Conservation (phyloP, 139 green algal genomes). For the Picocystis salinarum region DNA sequence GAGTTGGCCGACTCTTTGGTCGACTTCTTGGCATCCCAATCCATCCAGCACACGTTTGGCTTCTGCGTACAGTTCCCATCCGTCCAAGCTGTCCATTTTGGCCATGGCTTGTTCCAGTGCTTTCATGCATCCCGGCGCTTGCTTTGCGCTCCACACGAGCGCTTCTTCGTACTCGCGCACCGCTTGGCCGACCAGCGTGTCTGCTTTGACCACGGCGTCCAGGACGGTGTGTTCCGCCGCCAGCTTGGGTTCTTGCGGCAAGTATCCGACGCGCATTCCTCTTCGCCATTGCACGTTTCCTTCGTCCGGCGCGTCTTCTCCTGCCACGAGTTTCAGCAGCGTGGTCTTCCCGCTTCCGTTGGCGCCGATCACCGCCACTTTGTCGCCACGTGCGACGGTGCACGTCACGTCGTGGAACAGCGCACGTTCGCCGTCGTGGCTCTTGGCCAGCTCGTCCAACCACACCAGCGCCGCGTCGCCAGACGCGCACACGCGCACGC, state of each 20-base stretch:
- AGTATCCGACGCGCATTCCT: conserved; percentile 22
- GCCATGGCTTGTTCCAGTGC: conserved; percentile 38
- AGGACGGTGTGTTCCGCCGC: conserved; percentile 3
- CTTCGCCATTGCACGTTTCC: conserved; percentile 11
- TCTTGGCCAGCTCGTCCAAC: conserved; percentile 35
- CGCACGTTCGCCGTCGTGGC: conserved; percentile 35
- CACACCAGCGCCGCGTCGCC: conserved; percentile 20
- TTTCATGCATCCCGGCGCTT: conserved; percentile 1
- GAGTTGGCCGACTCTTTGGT: conserved; percentile 25
- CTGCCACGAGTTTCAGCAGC: conserved; percentile 37
- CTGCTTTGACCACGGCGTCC: conserved; percentile 11
- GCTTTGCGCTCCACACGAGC: neutral
- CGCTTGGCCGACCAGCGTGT: conserved; percentile 6
- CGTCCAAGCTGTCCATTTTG: conserved; percentile 34
- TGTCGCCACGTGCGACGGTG: conserved; percentile 36
- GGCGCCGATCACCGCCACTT: conserved; percentile 35
- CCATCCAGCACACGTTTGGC: conserved; percentile 26
- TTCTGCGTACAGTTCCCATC: conserved; percentile 30
- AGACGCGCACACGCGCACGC: too few species aligned
- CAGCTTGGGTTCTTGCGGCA: conserved; percentile 23
- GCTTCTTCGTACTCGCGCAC: conserved; percentile 11
- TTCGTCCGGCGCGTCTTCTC: conserved; percentile 22
- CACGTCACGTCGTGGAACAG: conserved; percentile 44
- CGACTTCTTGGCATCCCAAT: conserved; percentile 22
- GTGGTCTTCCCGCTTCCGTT: conserved; percentile 54